A percentile compares a stretch with the other conserved stretches of the same genome.
Conservation (phyloP, 768 basidiomycete genomes). For the Lactarius vividus region DNA sequence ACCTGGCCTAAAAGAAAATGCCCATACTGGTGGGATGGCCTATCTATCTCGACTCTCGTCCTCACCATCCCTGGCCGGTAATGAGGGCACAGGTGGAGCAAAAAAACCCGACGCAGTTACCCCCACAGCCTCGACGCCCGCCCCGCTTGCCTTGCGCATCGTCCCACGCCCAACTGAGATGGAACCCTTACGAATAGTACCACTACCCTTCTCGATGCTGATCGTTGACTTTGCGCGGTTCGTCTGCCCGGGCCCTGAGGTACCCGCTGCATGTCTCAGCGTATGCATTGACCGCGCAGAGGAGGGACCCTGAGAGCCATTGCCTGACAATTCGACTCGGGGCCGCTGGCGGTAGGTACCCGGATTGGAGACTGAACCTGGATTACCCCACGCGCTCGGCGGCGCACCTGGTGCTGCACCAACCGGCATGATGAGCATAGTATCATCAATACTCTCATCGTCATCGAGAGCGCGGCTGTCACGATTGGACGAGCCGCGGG, state of each 20-base stretch:
- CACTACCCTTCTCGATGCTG: constrained; percentile 55
- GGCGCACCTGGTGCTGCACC: constrained; percentile 42
- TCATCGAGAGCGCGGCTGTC: constrained; percentile 43
- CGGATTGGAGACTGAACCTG: constrained; percentile 26
- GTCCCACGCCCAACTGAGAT: constrained; percentile 64
- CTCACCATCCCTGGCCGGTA: constrained; percentile 1
- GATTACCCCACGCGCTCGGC: constrained; percentile 40
- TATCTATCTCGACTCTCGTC: constrained; percentile 15
- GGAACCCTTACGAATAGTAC: constrained; percentile 47
- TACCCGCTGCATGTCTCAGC: constrained; percentile 31
- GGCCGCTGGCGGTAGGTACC: constrained; percentile 43
- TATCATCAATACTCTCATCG: constrained; percentile 75
- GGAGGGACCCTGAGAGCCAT: constrained; percentile 17
- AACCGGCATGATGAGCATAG: constrained; percentile 70
- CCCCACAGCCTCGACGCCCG: constrained; percentile 72
- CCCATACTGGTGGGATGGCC: not conserved
- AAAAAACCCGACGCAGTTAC: constrained; percentile 81
- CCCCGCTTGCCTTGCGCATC: constrained; percentile 59
- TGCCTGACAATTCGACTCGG: constrained; percentile 37
- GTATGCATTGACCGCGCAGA: constrained; percentile 40
- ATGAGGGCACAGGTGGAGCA: constrained; percentile 32
- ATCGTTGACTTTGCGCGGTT: constrained; percentile 55
- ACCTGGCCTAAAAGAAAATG: not conserved
- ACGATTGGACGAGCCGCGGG: constrained; percentile 29
- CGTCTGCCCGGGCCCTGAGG: constrained; percentile 37